Conservation (phyloP, 257 asterid genomes). For the Fraxinus excelsior region DNA sequence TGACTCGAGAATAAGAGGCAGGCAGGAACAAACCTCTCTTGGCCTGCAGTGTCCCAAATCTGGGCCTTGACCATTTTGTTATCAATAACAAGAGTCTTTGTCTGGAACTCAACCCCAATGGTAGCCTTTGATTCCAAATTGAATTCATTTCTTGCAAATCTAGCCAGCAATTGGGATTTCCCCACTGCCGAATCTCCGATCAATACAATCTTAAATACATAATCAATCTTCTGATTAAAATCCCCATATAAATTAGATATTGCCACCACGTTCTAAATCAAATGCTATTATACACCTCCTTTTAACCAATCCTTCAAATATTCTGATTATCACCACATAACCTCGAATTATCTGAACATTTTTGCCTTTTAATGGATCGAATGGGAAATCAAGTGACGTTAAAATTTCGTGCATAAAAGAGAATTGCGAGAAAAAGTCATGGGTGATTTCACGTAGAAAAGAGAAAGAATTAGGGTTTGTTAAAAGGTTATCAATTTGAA, state of each 20-base stretch:
- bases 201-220: constrained; percentile 80
- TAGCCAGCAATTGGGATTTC: constrained; percentile 82
- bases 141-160: constrained; percentile 90
- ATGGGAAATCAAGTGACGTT: constrained; percentile 18
- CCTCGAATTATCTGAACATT: background rate
- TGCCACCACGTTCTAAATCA: constrained; percentile 22
- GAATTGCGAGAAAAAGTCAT: background rate
- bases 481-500: constrained; percentile 22
- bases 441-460: constrained; percentile 14
- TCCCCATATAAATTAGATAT: constrained; percentile 78
- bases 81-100: constrained; percentile 78
- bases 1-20: background rate
- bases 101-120: constrained; percentile 88
- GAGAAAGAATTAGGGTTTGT: constrained; percentile 26
- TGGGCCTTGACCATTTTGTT: constrained; percentile 84
- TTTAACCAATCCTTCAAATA: constrained; percentile 36
- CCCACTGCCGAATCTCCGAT: constrained; percentile 93
- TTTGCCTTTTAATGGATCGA: constrained; percentile 19
- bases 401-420: constrained; percentile 20
- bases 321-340: constrained; percentile 10
- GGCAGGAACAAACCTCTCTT: constrained; percentile 59
- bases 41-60: constrained; percentile 99
- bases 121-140: constrained; percentile 86
- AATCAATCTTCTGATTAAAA: constrained; percentile 82
- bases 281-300: constrained; percentile 9